Conservation (phyloP, 176 grass and related monocot species). For the Poa annua region DNA sequence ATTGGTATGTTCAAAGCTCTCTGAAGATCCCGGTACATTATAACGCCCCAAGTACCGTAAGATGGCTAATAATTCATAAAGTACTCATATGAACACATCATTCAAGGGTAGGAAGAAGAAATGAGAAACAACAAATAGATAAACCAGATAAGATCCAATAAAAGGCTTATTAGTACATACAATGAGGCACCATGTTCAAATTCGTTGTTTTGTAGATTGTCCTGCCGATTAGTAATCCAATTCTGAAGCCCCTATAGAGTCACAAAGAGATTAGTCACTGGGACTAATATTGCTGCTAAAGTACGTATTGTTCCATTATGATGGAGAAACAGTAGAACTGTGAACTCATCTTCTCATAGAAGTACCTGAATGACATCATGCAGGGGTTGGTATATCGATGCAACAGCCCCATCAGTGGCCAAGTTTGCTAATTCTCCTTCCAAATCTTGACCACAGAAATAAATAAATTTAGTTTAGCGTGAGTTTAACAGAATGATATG, state of each 20-base stretch:
- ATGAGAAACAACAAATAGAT: constrained; percentile 7
- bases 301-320: constrained; percentile 3
- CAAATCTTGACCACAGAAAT: constrained; percentile 54
- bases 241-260: constrained; percentile 60
- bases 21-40: background rate
- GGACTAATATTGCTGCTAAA: constrained; percentile 1
- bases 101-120: constrained; percentile 14
- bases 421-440: constrained; percentile 63
- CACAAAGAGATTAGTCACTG: constrained; percentile 39
- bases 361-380: constrained; percentile 78
- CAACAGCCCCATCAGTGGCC: constrained; percentile 53
- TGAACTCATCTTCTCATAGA: constrained; percentile 24
- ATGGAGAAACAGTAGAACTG: background rate
- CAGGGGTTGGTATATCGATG: constrained; percentile 81
- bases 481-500: constrained; percentile 21
- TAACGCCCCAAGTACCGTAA: background rate
- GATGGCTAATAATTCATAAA: background rate
- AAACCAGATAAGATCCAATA: constrained; percentile 34
- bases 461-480: constrained; percentile 33
- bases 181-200: constrained; percentile 80
- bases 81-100: background rate
- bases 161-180: constrained; percentile 52
- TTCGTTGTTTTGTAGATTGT: constrained; percentile 52
- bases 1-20: background rate
- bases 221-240: constrained; percentile 70